Percentiles rank a stretch among this genome's conserved stretches.
Evolutionary conservation across 1,284 basidiomycete species (phyloP).

Genomic region (Leccinum huronense): DNA sequence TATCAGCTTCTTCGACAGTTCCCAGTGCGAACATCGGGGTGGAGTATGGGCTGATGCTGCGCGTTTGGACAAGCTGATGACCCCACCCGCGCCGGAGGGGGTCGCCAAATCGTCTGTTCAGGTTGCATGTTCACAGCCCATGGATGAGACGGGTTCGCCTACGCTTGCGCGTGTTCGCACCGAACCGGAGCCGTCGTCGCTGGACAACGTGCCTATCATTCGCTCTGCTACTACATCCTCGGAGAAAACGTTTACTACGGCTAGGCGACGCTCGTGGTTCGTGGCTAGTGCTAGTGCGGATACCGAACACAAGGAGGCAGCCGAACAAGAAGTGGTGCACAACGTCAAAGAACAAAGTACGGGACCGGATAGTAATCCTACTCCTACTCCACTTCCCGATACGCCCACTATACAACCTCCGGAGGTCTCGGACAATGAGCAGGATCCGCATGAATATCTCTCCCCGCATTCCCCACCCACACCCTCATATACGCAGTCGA

Average conservation of each 20-base stretch:
- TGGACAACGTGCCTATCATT: constrained; percentile 20
- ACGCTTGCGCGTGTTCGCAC: constrained; percentile 33
- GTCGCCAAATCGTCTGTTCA: constrained; percentile 3
- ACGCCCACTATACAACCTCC: constrained; percentile 16
- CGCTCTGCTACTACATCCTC: constrained; percentile 19
- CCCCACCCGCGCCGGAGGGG: constrained; percentile 11
- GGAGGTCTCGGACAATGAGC: constrained; percentile 23
- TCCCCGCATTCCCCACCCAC: constrained; percentile 26
- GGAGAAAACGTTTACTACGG: constrained; percentile 18
- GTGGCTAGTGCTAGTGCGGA: constrained; percentile 25
- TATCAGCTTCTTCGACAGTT: constrained; percentile 90
- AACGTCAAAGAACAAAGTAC: constrained; percentile 14
- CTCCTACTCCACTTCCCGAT: constrained; percentile 32
- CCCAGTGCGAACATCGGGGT: constrained; percentile 65
- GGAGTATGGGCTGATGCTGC: constrained; percentile 88
- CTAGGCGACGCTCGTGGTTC: constrained; percentile 44
- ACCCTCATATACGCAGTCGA: constrained; percentile 21
- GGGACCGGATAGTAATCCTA: constrained; percentile 19
- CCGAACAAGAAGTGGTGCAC: constrained; percentile 19
- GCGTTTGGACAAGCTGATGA: constrained; percentile 42
- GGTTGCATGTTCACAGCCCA: background rate
- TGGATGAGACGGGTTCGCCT: constrained; percentile 23
- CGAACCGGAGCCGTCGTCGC: constrained; percentile 29
- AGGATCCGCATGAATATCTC: constrained; percentile 20
- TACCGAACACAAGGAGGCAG: constrained; percentile 32